These are phyloP conservation scores for Puccinia novopanici DNA, from an alignment of 1,284 basidiomycete genomes.

Conservation along the genomic window DNA sequence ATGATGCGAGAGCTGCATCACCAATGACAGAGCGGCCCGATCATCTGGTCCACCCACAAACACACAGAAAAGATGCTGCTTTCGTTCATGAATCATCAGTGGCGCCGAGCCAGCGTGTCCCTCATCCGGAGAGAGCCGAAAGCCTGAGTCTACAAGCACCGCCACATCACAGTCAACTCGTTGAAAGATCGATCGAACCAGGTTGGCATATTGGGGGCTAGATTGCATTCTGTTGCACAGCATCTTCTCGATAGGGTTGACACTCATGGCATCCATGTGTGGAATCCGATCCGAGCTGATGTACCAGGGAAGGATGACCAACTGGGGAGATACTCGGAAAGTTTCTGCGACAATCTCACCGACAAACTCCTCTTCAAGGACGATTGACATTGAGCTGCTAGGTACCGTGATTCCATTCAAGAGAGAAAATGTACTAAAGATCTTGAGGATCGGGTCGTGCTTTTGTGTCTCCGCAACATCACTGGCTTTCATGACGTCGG, in stretches of 20 bases:
- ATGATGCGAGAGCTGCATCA: conserved; percentile 72
- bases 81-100: conserved; percentile 44
- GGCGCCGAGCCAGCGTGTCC: conserved; percentile 53
- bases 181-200: conserved; percentile 76
- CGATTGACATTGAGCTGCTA: conserved; percentile 66
- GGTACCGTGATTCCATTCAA: conserved; percentile 71
- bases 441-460: conserved; percentile 75
- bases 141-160: conserved; percentile 74
- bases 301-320: conserved; percentile 81
- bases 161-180: conserved; percentile 65
- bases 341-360: conserved; percentile 70
- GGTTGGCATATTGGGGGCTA: conserved; percentile 62
- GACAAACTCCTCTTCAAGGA: conserved; percentile 73
- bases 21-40: conserved; percentile 74
- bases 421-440: conserved; percentile 78
- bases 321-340: conserved; percentile 66
- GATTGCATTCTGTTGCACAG: conserved; percentile 59
- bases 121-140: conserved; percentile 57
- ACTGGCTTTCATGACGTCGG: conserved; percentile 78
- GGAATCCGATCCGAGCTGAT: conserved; percentile 41
- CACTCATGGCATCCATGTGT: conserved; percentile 58
- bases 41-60: conserved; percentile 94
- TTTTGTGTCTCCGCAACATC: conserved; percentile 70
- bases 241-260: conserved; percentile 57
- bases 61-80: conserved; percentile 75